Percentiles rank a stretch among this genome's conserved stretches.
Conservation (phyloP, 2,329 filamentous ascomycete species). For the Plectosphaerella sp. region DNA sequence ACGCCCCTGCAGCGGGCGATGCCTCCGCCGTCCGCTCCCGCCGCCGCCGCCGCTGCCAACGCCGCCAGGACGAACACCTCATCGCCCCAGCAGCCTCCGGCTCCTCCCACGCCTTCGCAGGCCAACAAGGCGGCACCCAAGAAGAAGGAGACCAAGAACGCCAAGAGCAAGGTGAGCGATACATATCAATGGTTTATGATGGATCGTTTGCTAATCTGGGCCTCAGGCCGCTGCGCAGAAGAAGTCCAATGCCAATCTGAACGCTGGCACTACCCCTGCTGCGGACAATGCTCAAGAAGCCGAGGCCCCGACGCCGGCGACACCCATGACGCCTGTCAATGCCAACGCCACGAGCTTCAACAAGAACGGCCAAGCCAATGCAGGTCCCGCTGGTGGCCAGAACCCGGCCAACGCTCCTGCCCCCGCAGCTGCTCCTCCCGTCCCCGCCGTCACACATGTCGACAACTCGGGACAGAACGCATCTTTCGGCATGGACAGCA, state of each 20-base stretch:
- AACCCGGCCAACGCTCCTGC: constrained; percentile 40
- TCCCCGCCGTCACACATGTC: constrained; percentile 34
- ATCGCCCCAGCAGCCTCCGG: constrained; percentile 60
- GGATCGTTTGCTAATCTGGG: neutral
- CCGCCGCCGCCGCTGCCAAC: constrained; percentile 34
- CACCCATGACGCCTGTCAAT: constrained; percentile 59
- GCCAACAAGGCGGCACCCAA: constrained; percentile 69
- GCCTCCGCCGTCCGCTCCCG: constrained; percentile 62
- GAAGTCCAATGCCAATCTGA: constrained; percentile 55
- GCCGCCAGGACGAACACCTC: constrained; percentile 52
- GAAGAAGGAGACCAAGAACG: constrained; percentile 67
- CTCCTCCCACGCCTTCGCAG: constrained; percentile 74
- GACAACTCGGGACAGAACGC: constrained; percentile 42
- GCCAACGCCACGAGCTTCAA: constrained; percentile 21
- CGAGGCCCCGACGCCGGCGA: constrained; percentile 57
- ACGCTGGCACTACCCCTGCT: constrained; percentile 49
- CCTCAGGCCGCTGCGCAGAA: constrained; percentile 53
- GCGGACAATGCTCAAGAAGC: constrained; percentile 51
- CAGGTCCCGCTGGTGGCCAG: constrained; percentile 31
- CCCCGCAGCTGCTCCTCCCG: constrained; percentile 17
- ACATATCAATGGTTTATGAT: neutral
- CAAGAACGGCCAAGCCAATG: constrained; percentile 37
- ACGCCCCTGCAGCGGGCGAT: constrained; percentile 70
- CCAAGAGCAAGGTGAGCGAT: constrained; percentile 62
- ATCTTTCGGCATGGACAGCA: constrained; percentile 32